These are phyloP conservation scores for Psilocybe sp. DNA, from an alignment of 768 basidiomycete genomes.

Conservation along the genomic window DNA sequence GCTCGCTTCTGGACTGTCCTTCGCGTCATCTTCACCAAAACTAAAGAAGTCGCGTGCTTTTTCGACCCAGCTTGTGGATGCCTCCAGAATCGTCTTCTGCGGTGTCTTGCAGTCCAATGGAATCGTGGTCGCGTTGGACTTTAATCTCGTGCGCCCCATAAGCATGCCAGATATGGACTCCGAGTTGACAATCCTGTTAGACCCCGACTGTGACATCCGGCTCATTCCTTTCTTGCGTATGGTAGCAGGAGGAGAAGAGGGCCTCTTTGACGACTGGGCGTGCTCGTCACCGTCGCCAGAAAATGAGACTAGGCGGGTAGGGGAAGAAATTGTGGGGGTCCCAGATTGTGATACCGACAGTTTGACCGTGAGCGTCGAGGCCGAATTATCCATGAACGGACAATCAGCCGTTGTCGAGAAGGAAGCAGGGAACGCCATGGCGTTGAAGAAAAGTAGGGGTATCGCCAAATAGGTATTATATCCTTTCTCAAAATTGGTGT, in stretches of 20 bases:
- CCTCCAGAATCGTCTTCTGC: slow-evolving; percentile 9
- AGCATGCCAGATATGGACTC: slow-evolving; percentile 17
- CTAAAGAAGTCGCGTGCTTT: slow-evolving; percentile 15
- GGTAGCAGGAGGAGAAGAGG: slow-evolving; percentile 9
- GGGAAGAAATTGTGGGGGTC: slow-evolving; percentile 8
- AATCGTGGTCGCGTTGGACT: slow-evolving; percentile 4
- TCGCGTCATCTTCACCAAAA: slow-evolving; percentile 20
- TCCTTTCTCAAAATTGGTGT: background rate
- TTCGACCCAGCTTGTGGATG: slow-evolving; percentile 21
- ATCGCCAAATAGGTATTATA: background rate
- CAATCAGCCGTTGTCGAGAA: slow-evolving; percentile 19
- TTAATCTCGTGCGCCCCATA: slow-evolving; percentile 13
- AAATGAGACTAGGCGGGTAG: slow-evolving; percentile 19
- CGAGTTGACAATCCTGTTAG: slow-evolving; percentile 9
- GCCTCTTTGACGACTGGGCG: slow-evolving; percentile 1
- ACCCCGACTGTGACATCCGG: slow-evolving; percentile 8
- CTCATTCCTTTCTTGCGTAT: slow-evolving; percentile 10
- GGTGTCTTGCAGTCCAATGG: background rate
- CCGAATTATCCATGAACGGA: slow-evolving; percentile 16
- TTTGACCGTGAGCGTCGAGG: slow-evolving; percentile 18
- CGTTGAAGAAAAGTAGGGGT: background rate
- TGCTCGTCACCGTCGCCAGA: slow-evolving; percentile 9
- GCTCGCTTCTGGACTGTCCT: background rate
- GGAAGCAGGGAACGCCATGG: slow-evolving; percentile 18
- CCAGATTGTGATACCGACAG: slow-evolving; percentile 9